Evolutionary conservation across 257 asterid species (phyloP).

Genomic region (Euphrasia confusa): DNA sequence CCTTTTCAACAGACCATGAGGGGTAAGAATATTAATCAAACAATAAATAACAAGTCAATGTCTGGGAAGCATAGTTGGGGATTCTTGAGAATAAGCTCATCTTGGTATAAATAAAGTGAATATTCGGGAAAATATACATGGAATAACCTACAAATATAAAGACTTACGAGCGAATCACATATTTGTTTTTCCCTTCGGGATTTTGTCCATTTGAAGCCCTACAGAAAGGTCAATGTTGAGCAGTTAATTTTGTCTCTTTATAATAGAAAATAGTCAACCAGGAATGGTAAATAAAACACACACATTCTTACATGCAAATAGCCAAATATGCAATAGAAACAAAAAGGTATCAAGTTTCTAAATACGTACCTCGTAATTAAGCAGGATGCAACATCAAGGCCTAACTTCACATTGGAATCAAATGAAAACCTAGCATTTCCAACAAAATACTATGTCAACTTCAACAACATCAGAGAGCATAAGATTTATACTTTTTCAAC

Average conservation of each 20-base stretch:
- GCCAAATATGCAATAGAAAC: background rate
- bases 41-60: background rate
- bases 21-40: background rate
- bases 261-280: conserved; percentile 5
- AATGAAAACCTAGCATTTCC: conserved; percentile 70
- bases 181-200: conserved; percentile 89
- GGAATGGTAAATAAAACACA: background rate
- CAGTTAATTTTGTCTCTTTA: conserved; percentile 18
- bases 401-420: conserved; percentile 73
- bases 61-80: conserved; percentile 8
- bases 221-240: conserved; percentile 24
- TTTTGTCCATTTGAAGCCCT: conserved; percentile 83
- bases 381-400: conserved; percentile 95
- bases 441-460: conserved; percentile 20
- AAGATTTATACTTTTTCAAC: conserved; percentile 2
- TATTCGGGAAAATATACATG: background rate
- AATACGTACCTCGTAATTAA: conserved; percentile 64
- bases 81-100: conserved; percentile 16
- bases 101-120: conserved; percentile 7
- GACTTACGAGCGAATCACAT: conserved; percentile 88
- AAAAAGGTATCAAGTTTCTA: conserved; percentile 20
- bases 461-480: conserved; percentile 16
- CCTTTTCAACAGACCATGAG: conserved; percentile 4
- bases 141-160: conserved; percentile 15
- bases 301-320: conserved; percentile 15